Conservation (phyloP, 2,329 filamentous ascomycete genomes). For the Penicillium sp. region DNA sequence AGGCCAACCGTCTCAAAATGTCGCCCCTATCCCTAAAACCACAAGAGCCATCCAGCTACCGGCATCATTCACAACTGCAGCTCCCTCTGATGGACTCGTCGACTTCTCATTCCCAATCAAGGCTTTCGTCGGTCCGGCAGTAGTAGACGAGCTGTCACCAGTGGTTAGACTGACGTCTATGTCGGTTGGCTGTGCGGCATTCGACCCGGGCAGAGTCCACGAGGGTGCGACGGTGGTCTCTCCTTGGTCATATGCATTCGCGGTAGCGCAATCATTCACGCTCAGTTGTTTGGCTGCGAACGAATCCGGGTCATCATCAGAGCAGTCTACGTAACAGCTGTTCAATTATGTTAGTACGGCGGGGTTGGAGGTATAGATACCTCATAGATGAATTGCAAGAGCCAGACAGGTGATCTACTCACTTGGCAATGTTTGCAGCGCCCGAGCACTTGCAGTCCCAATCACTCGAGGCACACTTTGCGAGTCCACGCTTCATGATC, state of each 20-base stretch:
- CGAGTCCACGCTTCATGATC: slow-evolving; percentile 15
- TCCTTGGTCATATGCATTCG: slow-evolving; percentile 23
- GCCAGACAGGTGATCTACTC: background rate
- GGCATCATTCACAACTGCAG: slow-evolving; percentile 11
- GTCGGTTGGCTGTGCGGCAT: slow-evolving; percentile 5
- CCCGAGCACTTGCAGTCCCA: slow-evolving; percentile 27
- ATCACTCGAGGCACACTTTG: slow-evolving; percentile 12
- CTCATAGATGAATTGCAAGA: background rate
- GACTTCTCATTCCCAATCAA: slow-evolving; percentile 9
- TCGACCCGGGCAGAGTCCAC: slow-evolving; percentile 15
- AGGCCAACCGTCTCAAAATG: background rate
- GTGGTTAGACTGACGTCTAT: background rate
- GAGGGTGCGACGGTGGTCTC: slow-evolving; percentile 14
- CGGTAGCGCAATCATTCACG: slow-evolving; percentile 20
- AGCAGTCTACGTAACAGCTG: slow-evolving; percentile 24
- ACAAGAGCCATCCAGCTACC: slow-evolving; percentile 20
- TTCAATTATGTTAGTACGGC: background rate
- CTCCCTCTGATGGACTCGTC: slow-evolving; percentile 16
- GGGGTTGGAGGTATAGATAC: too few relatives aligned
- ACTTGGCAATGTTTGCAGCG: slow-evolving; percentile 24
- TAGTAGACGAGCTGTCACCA: background rate
- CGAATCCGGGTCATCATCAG: slow-evolving; percentile 14
- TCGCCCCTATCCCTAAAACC: slow-evolving; percentile 15
- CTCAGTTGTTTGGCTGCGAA: slow-evolving; percentile 17
- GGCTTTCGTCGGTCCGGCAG: slow-evolving; percentile 6